phyloP scores from a whole-genome alignment of 2,329 filamentous ascomycete species.

The Lasiodiplodia theobromae region DNA sequence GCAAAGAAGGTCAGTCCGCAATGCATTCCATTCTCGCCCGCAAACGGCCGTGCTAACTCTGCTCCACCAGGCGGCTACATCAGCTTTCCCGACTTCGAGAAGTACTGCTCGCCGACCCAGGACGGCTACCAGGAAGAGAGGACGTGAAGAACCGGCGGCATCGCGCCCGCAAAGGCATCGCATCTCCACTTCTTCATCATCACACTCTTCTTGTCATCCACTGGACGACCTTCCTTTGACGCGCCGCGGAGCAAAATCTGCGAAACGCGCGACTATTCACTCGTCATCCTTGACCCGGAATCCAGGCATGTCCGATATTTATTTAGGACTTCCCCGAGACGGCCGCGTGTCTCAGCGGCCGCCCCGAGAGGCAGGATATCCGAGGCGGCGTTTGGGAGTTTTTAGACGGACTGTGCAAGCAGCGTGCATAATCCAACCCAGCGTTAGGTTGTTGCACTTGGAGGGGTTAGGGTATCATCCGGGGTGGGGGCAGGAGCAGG shows the following conservation, averaged over 20 bases:
- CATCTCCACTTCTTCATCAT: neutral
- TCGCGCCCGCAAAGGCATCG: neutral
- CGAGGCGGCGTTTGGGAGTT: conserved; percentile 21
- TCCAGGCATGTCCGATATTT: conserved; percentile 19
- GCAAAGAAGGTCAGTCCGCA: conserved; percentile 45
- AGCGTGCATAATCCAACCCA: conserved; percentile 22
- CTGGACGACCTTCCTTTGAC: conserved; percentile 20
- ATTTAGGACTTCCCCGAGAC: conserved; percentile 19
- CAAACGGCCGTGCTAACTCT: conserved; percentile 41
- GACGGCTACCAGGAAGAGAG: conserved; percentile 27
- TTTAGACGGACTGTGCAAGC: conserved; percentile 26
- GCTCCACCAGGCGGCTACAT: conserved; percentile 58
- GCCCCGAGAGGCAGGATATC: conserved; percentile 19
- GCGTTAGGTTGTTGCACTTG: conserved; percentile 17
- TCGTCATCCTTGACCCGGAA: conserved; percentile 18
- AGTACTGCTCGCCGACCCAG: conserved; percentile 55
- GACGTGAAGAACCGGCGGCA: neutral
- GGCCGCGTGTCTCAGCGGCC: conserved; percentile 13
- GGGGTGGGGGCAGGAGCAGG: neutral
- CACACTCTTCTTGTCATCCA: neutral
- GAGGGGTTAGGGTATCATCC: conserved; percentile 16
- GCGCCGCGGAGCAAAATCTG: conserved; percentile 3
- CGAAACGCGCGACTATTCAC: conserved; percentile 24
- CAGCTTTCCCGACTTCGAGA: conserved; percentile 77
- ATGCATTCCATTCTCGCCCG: neutral